Evolutionary conservation across 2,329 filamentous ascomycete genomes (phyloP).

Genomic region (Pseudogymnoascus sp.): DNA sequence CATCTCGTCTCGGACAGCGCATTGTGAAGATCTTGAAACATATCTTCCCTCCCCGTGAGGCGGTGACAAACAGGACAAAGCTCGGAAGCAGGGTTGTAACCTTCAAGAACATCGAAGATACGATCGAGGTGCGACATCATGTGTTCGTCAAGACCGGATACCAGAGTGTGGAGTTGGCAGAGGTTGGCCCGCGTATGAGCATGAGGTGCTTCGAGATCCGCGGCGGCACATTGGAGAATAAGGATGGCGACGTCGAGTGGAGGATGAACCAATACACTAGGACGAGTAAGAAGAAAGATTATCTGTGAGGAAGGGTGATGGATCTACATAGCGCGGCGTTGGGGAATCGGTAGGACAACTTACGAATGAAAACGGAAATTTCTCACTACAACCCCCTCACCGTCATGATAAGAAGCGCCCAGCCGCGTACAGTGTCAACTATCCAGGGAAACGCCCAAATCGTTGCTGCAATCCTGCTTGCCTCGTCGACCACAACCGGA

Average conservation of each 20-base stretch:
- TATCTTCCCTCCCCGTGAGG: slow-evolving; percentile 83
- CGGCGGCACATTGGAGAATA: slow-evolving; percentile 84
- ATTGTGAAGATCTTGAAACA: slow-evolving; percentile 91
- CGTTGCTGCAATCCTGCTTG: slow-evolving; percentile 12
- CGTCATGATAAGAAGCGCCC: slow-evolving; percentile 12
- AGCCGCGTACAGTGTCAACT: slow-evolving; percentile 11
- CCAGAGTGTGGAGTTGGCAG: slow-evolving; percentile 79
- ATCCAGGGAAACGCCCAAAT: slow-evolving; percentile 18
- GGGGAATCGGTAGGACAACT: slow-evolving; percentile 19
- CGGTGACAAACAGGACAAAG: slow-evolving; percentile 63
- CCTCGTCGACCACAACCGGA: slow-evolving; percentile 13
- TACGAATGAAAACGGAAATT: slow-evolving; percentile 8
- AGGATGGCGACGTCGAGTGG: slow-evolving; percentile 95
- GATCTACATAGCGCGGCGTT: slow-evolving; percentile 29
- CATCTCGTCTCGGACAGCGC: slow-evolving; percentile 68
- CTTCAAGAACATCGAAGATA: slow-evolving; percentile 89
- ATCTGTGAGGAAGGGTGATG: slow-evolving; percentile 52
- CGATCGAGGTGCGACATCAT: slow-evolving; percentile 86
- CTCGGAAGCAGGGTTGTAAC: slow-evolving; percentile 84
- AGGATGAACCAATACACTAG: slow-evolving; percentile 91
- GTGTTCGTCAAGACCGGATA: slow-evolving; percentile 93
- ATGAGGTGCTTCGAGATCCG: slow-evolving; percentile 93
- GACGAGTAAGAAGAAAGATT: slow-evolving; percentile 92
- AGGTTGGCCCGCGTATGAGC: slow-evolving; percentile 94
- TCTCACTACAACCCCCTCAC: slow-evolving; percentile 11